A percentile compares a stretch with the other conserved stretches of the same genome.
phyloP scores from a whole-genome alignment of 106 monocot genomes.

The Alisma plantagoaquatica region DNA sequence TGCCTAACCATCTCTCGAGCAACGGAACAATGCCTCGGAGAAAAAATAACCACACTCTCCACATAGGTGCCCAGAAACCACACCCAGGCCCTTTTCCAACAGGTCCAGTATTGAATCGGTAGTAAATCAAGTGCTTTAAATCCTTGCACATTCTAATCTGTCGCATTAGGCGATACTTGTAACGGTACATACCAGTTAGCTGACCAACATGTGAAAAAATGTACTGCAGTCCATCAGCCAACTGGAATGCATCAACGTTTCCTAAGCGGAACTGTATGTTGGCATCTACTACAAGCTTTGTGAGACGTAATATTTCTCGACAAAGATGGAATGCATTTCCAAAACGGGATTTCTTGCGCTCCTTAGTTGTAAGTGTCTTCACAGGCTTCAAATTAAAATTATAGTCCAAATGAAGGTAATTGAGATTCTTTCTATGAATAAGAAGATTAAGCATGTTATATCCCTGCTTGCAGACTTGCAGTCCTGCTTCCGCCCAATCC shows the following conservation, averaged over 20 bases:
- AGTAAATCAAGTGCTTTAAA: conserved; percentile 97
- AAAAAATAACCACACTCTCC: conserved; percentile 99
- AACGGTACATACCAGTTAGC: conserved; percentile 98
- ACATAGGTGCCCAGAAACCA: conserved; percentile 99
- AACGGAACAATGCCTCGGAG: conserved; percentile 97
- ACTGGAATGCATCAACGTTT: conserved; percentile 98
- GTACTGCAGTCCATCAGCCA: conserved; percentile 99
- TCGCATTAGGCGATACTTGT: conserved; percentile 95
- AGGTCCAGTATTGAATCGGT: conserved; percentile 97
- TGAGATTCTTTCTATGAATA: conserved; percentile 97
- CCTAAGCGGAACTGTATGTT: conserved; percentile 98
- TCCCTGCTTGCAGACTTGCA: conserved; percentile 99
- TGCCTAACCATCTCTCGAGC: conserved; percentile 95
- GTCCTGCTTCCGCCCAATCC: conserved; percentile 98
- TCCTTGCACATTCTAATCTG: conserved; percentile 99
- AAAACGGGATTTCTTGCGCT: conserved; percentile 96
- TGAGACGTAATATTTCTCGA: conserved; percentile 93
- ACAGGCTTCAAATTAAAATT: conserved; percentile 99
- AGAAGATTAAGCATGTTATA: conserved; percentile 98
- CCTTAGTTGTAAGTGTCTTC: conserved; percentile 97
- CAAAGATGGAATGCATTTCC: conserved; percentile 99
- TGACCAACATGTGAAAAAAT: conserved; percentile 99
- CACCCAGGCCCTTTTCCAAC: conserved; percentile 98
- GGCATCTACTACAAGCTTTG: conserved; percentile 98
- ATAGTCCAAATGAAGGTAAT: conserved; percentile 98